Conservation (phyloP, 768 basidiomycete species). For the Dioszegia aurantiaca region DNA sequence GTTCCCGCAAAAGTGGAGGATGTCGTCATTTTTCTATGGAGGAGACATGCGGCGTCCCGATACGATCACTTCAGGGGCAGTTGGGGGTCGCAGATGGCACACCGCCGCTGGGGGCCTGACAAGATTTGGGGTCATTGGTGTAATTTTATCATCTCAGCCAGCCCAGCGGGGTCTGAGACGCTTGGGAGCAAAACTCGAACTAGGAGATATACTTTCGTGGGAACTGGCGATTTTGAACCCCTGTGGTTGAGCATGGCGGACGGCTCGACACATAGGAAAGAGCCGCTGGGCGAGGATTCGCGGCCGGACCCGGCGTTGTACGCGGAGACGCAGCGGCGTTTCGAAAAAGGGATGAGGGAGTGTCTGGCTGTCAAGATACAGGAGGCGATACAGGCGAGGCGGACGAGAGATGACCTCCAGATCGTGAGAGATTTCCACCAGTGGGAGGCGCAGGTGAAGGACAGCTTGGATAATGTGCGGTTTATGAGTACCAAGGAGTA, state of each 20-base stretch:
- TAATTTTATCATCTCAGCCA: slow-evolving; percentile 1
- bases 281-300: neutral
- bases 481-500: slow-evolving; percentile 8
- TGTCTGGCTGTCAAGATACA: slow-evolving; percentile 5
- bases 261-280: neutral
- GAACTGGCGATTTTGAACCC: slow-evolving; percentile 1
- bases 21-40: slow-evolving; percentile 10
- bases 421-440: too few relatives aligned
- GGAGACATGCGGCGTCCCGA: neutral
- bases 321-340: neutral
- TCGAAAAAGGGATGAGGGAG: slow-evolving; percentile 5
- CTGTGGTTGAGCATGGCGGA: neutral
- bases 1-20: neutral
- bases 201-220: slow-evolving; percentile 8
- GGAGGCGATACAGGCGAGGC: neutral
- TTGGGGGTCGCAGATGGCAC: slow-evolving; percentile 3
- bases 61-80: neutral
- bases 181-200: neutral
- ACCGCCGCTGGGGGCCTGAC: slow-evolving; percentile 2
- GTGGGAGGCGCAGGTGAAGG: neutral
- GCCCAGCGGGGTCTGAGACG: neutral
- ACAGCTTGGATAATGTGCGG: neutral
- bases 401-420: neutral
- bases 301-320: neutral
- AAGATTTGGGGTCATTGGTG: slow-evolving; percentile 15